A percentile compares a stretch with the other conserved stretches of the same genome.
Conservation (phyloP, 805 yeast species). For the Saccharomycopsis vini region DNA sequence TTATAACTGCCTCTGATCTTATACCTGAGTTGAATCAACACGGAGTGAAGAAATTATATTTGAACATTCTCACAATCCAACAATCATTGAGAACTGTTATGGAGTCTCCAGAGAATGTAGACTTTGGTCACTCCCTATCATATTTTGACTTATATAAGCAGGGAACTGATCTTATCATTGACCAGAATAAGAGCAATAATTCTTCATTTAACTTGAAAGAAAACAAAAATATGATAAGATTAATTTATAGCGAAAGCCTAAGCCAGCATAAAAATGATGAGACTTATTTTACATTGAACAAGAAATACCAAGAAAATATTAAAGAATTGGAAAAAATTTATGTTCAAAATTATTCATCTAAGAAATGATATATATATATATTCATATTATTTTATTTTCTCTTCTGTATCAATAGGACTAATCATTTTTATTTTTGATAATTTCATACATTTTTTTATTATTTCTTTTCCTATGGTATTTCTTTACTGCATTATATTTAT, state of each 20-base stretch:
- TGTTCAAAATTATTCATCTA: background rate
- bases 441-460: too few species aligned
- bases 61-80: slow-evolving; percentile 57
- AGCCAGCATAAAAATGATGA: slow-evolving; percentile 27
- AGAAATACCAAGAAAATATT: background rate
- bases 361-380: too few species aligned
- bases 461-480: too few species aligned
- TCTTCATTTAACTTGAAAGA: slow-evolving; percentile 36
- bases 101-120: slow-evolving; percentile 41
- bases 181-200: slow-evolving; percentile 29
- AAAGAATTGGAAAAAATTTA: background rate
- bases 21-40: slow-evolving; percentile 43
- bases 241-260: slow-evolving; percentile 27
- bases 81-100: slow-evolving; percentile 58
- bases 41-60: slow-evolving; percentile 50
- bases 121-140: slow-evolving; percentile 42
- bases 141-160: slow-evolving; percentile 50
- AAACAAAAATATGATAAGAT: slow-evolving; percentile 40
- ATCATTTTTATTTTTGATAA: too few species aligned
- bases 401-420: too few species aligned
- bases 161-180: slow-evolving; percentile 39
- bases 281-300: background rate
- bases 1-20: slow-evolving; percentile 44
- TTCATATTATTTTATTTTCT: too few species aligned
- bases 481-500: too few species aligned